Percentiles rank a stretch among this genome's conserved stretches.
Evolutionary conservation across 148 eudicot species (phyloP).

Genomic region (Rheum nobile): DNA sequence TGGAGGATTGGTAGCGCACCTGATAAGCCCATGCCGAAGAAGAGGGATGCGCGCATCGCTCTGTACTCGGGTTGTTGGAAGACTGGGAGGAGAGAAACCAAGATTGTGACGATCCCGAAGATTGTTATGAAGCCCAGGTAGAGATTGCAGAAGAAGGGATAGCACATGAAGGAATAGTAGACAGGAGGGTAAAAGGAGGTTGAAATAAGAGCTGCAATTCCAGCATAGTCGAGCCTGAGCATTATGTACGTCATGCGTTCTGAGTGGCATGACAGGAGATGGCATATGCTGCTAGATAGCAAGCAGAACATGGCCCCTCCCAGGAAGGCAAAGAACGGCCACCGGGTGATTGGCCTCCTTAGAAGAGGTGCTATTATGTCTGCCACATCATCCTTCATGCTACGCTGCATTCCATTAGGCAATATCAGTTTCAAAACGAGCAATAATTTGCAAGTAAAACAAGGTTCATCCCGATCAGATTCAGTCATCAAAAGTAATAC

Average conservation of each 20-base stretch:
- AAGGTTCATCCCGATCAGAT: neutral
- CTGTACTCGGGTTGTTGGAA: conserved; percentile 68
- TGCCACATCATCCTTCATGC: conserved; percentile 51
- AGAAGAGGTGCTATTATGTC: conserved; percentile 58
- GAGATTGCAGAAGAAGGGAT: conserved; percentile 74
- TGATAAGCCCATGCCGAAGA: conserved; percentile 76
- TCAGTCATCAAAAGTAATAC: neutral
- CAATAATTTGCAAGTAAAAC: neutral
- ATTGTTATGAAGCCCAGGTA: conserved; percentile 80
- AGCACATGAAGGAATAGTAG: conserved; percentile 96
- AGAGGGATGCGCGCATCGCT: conserved; percentile 45
- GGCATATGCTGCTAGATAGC: conserved; percentile 84
- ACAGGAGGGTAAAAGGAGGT: conserved; percentile 92
- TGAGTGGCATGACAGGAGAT: conserved; percentile 81
- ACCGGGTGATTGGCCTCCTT: conserved; percentile 69
- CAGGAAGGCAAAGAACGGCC: conserved; percentile 85
- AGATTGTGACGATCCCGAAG: conserved; percentile 46
- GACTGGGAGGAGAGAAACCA: conserved; percentile 64
- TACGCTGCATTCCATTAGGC: conserved; percentile 35
- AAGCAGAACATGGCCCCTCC: conserved; percentile 99
- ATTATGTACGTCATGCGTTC: conserved; percentile 62
- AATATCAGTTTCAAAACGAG: neutral
- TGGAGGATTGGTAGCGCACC: conserved; percentile 67
- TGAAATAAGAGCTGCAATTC: conserved; percentile 84
- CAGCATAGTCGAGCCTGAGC: conserved; percentile 88